Conservation (phyloP, 257 asterid genomes). For the Phtheirospermum japonicum region DNA sequence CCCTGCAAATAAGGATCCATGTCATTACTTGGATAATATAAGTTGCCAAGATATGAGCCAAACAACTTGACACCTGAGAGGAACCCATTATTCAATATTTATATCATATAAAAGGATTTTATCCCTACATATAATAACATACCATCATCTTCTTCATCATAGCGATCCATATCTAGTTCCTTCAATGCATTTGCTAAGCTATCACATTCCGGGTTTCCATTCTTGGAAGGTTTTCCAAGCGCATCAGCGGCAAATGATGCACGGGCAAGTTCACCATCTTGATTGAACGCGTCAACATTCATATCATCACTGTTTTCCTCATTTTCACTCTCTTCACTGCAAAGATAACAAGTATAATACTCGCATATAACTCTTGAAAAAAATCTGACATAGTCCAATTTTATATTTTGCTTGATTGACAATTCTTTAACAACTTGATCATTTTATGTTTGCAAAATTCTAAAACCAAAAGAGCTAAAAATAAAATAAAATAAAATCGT, state of each 20-base stretch:
- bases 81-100: neutral
- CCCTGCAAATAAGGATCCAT: slow-evolving; percentile 83
- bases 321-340: no score
- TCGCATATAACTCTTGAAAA: neutral
- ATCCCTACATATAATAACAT: slow-evolving; percentile 35
- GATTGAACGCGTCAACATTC: slow-evolving; percentile 11
- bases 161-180: slow-evolving; percentile 81
- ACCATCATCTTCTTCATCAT: slow-evolving; percentile 93
- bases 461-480: no score
- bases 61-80: slow-evolving; percentile 61
- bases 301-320: no score
- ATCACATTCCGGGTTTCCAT: slow-evolving; percentile 40
- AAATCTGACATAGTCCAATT: neutral
- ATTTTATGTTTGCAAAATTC: no score
- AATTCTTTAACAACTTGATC: no score
- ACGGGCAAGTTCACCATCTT: slow-evolving; percentile 47
- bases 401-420: neutral
- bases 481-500: no score
- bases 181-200: slow-evolving; percentile 53
- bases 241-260: slow-evolving; percentile 74
- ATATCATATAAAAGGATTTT: neutral
- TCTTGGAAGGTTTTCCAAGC: slow-evolving; percentile 53
- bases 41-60: slow-evolving; percentile 53
- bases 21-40: slow-evolving; percentile 63
- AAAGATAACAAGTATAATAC: slow-evolving; percentile 1